A percentile compares a stretch with the other conserved stretches of the same genome.
phyloP scores from a whole-genome alignment of 2,329 filamentous ascomycete genomes.

The Massarina eburnea region DNA sequence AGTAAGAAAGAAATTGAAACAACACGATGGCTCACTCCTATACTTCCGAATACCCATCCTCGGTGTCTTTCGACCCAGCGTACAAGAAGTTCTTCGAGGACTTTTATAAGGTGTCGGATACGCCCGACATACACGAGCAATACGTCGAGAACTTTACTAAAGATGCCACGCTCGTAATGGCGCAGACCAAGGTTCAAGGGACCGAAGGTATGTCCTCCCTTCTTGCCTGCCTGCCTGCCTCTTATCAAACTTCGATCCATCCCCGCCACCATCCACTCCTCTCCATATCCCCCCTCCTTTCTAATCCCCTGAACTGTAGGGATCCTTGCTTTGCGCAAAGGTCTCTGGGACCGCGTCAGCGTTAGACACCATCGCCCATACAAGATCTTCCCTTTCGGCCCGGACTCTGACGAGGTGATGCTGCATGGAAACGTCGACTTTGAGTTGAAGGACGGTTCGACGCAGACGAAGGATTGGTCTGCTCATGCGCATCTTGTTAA shows the following conservation, averaged over 20 bases:
- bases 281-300: neutral
- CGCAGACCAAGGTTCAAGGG: constrained; percentile 49
- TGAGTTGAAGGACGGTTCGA: constrained; percentile 53
- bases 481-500: constrained; percentile 56
- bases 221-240: neutral
- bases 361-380: constrained; percentile 49
- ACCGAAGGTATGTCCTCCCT: constrained; percentile 42
- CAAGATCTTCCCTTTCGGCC: constrained; percentile 55
- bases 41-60: constrained; percentile 36
- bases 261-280: neutral
- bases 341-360: constrained; percentile 56
- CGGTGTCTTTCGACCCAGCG: constrained; percentile 40
- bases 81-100: constrained; percentile 49
- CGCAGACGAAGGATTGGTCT: constrained; percentile 55
- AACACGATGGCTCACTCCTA: constrained; percentile 34
- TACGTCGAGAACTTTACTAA: constrained; percentile 53
- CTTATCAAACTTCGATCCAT: neutral
- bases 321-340: constrained; percentile 54
- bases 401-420: constrained; percentile 54
- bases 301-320: constrained; percentile 32
- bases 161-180: constrained; percentile 57
- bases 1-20: neutral
- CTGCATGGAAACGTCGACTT: constrained; percentile 57
- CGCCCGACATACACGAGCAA: constrained; percentile 50
- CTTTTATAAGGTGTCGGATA: constrained; percentile 52